Evolutionary conservation across 2,329 filamentous ascomycete genomes (phyloP), one percentile per base, ranked within the genome.

Genomic region (Coleophoma crateriformis): DNA sequence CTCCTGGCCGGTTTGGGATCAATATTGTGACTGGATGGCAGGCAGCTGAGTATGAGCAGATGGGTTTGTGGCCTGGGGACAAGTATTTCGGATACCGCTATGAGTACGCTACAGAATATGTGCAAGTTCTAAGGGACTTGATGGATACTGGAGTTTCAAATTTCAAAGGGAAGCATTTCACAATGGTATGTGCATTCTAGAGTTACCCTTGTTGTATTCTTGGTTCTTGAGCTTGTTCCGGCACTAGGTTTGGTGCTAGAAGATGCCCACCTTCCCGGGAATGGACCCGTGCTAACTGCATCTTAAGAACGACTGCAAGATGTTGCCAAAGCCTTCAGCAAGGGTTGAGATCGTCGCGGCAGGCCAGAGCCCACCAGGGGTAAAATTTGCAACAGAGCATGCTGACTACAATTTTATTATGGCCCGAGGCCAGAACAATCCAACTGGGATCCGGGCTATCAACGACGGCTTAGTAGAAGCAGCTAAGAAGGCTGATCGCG

Each of bases 11-110:
- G 27, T 63, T 62, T 42, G 61, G 61, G 4, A 38, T 64, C 45
- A 64, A 64, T 49, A 64, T 64, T 41, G 61, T 64, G 17, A 63
- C 61, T 8, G 61, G 61, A 3, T 64, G 61, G 61, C 61, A 63
- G 42, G 43, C 53, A 33, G 59, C 60, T 19, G 61, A 64, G 50
- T 64, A 64, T 43, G 48, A 55, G 8, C 61, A 64, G 46, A 64
- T 64, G 61, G 56, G 54, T 20, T 50, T 64, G 5, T 64, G 61
- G 61, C 61, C 61, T 4, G 61, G 56, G 3, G 50, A 57, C 33
- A 45, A 38, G 7, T 58, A 58, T 42, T 58, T 58, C 40, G 56
- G 27, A n/a, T 64, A 64, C 47, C 51, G 61, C 5, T 64, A 64
- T 50, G 59, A 63, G 43, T 64, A 64, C 39, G 61, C 61, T 3